phyloP scores from a whole-genome alignment of 306 rosid species.

The Crataegus laevigata region DNA sequence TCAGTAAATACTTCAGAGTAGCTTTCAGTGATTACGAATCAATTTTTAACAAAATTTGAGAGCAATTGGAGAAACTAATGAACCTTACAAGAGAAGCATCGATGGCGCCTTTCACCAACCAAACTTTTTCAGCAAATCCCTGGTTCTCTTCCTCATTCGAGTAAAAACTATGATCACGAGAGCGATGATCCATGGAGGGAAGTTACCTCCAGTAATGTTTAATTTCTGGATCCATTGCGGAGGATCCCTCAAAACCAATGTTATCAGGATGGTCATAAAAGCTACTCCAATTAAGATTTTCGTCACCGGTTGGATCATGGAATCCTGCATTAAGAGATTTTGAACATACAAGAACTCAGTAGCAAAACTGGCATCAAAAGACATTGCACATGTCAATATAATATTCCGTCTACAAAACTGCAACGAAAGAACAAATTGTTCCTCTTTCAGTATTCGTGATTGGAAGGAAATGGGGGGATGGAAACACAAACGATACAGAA shows the following conservation, averaged over 20 bases:
- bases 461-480: background rate
- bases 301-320: slow-evolving; percentile 66
- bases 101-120: slow-evolving; percentile 38
- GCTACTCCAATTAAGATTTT: slow-evolving; percentile 69
- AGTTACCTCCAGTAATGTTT: slow-evolving; percentile 45
- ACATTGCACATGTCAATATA: background rate
- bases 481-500: background rate
- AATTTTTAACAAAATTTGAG: background rate
- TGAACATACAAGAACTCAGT: background rate
- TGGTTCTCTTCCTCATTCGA: slow-evolving; percentile 81
- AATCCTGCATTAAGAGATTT: slow-evolving; percentile 47
- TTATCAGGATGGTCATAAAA: slow-evolving; percentile 48
- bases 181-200: slow-evolving; percentile 89
- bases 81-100: background rate
- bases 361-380: background rate
- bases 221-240: slow-evolving; percentile 63
- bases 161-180: slow-evolving; percentile 74
- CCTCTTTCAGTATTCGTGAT: background rate
- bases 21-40: background rate
- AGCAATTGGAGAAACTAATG: background rate
- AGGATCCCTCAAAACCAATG: slow-evolving; percentile 44
- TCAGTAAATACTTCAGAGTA: background rate
- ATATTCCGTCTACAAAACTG: background rate
- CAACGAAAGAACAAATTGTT: background rate
- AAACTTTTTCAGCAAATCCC: slow-evolving; percentile 43